Base-by-base conservation (phyloP, 1,139 yeast species). In the Magnusiomyces tetraspermus region DNA sequence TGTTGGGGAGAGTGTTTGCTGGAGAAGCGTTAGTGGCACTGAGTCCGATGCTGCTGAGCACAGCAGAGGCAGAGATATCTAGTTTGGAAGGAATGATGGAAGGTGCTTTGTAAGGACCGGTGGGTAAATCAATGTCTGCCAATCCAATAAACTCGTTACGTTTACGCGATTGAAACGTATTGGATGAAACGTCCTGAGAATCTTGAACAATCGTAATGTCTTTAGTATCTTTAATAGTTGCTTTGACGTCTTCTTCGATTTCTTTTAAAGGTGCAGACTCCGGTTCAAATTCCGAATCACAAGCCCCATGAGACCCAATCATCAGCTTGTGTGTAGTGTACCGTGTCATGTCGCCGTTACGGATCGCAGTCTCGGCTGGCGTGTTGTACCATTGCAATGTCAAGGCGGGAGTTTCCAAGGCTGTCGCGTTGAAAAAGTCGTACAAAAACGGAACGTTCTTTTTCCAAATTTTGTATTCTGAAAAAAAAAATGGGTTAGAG, bases 401-500 rank as follows among this genome's bases (percentile, higher is more conserved):
- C 49, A 69, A 56, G 1, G 73, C 61, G 10, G 90, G 87, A 70
- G 76, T 76, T 45, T 79, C 78, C 50, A 80, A 70, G n/a, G 88
- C 82, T 59, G 78, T 74, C 40, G 94, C 77, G 60, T 86, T 79
- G 60, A 86, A 77, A 58, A 86, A 74, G 68, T 87, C 88, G 69
- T 90, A 90, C 51, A 90, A 72, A 60, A 89, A 76, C 15, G 97
- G 97, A 10, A 88, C 86, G 2, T 95, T 82, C 65, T 89, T 89
- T 67, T 89, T 90, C 97, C 97, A 90, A 28, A 64, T 60, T 49
- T 64, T 64, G 57, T 63, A 64, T 51, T 64, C 67, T 62, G 37
- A n/a, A 3, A 24, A 2, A 3, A 10, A 46, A 50, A 23, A 49
- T 37, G 17, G 3, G 26, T 36, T 3, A 36, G 17, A 13, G 17